These are phyloP conservation scores for Aquanectria penicillioides DNA, from an alignment of 2,329 filamentous ascomycete genomes.

Conservation along the genomic window DNA sequence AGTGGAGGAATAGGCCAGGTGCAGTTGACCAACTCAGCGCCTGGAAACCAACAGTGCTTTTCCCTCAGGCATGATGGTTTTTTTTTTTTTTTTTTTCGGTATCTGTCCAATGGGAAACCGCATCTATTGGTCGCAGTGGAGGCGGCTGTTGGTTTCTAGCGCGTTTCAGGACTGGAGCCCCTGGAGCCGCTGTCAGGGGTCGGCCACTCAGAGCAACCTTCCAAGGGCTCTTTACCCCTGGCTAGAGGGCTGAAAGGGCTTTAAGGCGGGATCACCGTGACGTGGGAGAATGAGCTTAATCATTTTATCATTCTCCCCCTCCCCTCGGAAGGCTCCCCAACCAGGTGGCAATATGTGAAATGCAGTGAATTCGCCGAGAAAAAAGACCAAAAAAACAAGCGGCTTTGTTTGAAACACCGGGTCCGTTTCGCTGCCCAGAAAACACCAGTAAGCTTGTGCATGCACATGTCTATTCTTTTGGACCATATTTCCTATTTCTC, in stretches of 20 bases:
- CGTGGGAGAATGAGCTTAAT: slow-evolving; percentile 19
- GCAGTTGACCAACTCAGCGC: background rate
- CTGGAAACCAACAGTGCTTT: background rate
- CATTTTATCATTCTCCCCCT: background rate
- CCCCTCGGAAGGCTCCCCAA: background rate
- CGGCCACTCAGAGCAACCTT: slow-evolving; percentile 7
- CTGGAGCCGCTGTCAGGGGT: slow-evolving; percentile 7
- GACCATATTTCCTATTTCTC: background rate
- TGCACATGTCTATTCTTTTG: background rate
- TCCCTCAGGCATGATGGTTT: background rate
- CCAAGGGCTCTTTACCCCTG: slow-evolving; percentile 5
- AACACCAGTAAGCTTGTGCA: slow-evolving; percentile 5
- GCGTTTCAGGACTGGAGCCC: slow-evolving; percentile 19
- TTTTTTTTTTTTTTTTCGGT: background rate
- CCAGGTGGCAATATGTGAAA: background rate
- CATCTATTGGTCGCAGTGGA: background rate
- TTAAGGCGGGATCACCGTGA: background rate
- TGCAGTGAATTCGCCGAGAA: background rate
- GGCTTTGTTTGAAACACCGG: slow-evolving; percentile 36
- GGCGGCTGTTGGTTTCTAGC: background rate
- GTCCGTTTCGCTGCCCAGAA: slow-evolving; percentile 22
- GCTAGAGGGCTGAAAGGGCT: background rate
- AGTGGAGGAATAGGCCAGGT: background rate
- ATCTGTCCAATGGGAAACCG: slow-evolving; percentile 8
- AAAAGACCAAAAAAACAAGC: background rate